phyloP scores from a whole-genome alignment of 345 rosid species.

The Citrus medica region DNA sequence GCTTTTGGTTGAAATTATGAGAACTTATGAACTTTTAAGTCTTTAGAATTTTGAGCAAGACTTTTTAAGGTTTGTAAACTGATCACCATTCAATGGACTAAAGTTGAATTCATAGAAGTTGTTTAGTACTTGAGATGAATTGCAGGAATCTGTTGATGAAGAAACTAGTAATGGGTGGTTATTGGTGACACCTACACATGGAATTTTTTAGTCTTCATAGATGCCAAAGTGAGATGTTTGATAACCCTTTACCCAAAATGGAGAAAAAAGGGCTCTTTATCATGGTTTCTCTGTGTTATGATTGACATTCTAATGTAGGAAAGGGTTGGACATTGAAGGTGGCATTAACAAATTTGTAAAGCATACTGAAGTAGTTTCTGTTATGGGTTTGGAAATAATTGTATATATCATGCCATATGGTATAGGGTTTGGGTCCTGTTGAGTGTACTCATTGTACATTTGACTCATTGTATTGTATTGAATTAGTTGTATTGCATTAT shows the following conservation, averaged over 20 bases:
- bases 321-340: neutral
- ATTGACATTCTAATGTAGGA: neutral
- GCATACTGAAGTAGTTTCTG: neutral
- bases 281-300: neutral
- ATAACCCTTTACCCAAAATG: neutral
- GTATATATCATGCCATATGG: neutral
- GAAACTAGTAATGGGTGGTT: conserved; percentile 3
- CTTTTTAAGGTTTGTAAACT: neutral
- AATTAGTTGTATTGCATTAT: no score
- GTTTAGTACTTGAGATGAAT: neutral
- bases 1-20: neutral
- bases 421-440: neutral
- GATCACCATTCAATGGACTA: neutral
- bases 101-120: neutral
- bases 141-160: neutral
- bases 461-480: no score
- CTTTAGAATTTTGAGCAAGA: neutral
- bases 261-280: neutral
- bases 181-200: neutral
- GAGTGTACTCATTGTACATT: neutral
- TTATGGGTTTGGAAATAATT: neutral
- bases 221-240: neutral
- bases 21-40: neutral
- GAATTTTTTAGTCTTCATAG: neutral
- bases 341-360: neutral